phyloP scores from a whole-genome alignment of 257 asterid species.

The Primulina huaijiensis region DNA sequence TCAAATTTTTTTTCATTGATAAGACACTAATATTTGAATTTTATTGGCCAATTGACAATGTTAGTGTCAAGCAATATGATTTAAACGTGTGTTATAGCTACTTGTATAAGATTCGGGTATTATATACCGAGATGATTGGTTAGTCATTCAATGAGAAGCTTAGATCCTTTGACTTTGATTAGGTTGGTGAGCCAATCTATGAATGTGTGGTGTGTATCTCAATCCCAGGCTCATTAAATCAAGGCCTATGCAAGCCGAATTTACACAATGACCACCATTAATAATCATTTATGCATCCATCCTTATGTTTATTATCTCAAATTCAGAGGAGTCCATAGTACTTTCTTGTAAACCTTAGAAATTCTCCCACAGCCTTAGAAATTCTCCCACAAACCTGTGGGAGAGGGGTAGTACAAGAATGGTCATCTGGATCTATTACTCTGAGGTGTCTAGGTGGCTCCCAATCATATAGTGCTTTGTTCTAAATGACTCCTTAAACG shows the following conservation, averaged over 20 bases:
- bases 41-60: neutral
- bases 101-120: too few species aligned
- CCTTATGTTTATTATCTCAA: neutral
- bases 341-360: neutral
- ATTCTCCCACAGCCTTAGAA: neutral
- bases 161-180: neutral
- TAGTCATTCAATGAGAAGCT: neutral
- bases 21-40: neutral
- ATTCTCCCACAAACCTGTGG: neutral
- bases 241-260: neutral
- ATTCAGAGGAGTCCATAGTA: neutral
- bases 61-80: neutral
- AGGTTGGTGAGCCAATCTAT: neutral
- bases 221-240: neutral
- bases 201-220: too few species aligned
- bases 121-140: neutral
- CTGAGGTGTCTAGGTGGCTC: neutral
- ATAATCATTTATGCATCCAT: neutral
- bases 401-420: neutral
- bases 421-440: neutral
- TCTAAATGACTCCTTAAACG: neutral
- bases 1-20: too few species aligned
- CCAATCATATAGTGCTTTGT: neutral
- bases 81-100: neutral
- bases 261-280: neutral